These are phyloP conservation scores for Cornus florida DNA, from an alignment of 148 eudicot species.

Conservation along the genomic window DNA sequence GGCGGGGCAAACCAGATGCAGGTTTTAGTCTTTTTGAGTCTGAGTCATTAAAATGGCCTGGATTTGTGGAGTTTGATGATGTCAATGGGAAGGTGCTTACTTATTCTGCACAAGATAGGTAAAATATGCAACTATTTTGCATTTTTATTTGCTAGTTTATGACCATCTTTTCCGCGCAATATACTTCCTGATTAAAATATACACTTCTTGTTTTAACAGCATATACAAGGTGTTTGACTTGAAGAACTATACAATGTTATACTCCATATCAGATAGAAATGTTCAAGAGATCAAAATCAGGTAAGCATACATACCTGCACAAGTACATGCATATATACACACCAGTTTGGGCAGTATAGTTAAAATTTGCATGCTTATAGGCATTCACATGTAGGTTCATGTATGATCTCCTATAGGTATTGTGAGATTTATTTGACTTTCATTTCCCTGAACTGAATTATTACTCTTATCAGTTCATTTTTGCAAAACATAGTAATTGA, in stretches of 20 bases:
- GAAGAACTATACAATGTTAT: constrained; percentile 82
- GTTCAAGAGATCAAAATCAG: constrained; percentile 92
- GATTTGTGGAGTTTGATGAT: constrained; percentile 94
- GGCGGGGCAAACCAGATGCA: constrained; percentile 86
- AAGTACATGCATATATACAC: background rate
- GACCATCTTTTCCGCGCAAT: background rate
- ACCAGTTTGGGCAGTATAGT: background rate
- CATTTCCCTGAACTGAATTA: background rate
- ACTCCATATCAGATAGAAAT: constrained; percentile 82
- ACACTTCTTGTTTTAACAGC: constrained; percentile 30
- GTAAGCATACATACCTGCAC: constrained; percentile 24
- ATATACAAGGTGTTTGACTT: constrained; percentile 80
- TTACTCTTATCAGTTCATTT: background rate
- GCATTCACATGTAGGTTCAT: too few species aligned
- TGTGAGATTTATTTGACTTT: background rate
- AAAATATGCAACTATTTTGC: background rate
- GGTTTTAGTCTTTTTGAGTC: constrained; percentile 89
- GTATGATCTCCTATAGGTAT: background rate
- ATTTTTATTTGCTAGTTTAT: background rate
- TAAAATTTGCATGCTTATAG: background rate
- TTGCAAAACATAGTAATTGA: too few species aligned
- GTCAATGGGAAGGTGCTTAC: constrained; percentile 84
- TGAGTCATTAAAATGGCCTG: constrained; percentile 92
- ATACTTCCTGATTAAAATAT: background rate
- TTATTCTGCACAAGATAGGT: constrained; percentile 79